Conservation (phyloP, 1,139 yeast genomes). For the Yamadazyma pseudoaaseri region DNA sequence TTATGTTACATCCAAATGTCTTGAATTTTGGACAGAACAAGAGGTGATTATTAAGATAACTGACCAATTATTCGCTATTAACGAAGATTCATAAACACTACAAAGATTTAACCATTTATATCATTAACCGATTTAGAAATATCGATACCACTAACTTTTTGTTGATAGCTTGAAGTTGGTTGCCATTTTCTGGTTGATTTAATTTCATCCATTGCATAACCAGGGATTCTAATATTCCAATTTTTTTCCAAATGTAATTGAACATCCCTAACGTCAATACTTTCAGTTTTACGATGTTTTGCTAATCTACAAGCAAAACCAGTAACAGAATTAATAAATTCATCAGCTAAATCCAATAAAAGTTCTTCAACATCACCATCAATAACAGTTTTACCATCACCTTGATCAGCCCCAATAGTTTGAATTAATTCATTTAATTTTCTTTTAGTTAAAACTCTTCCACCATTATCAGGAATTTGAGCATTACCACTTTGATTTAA, state of each 20-base stretch:
- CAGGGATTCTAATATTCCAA: slow-evolving; percentile 95
- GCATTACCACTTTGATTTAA: slow-evolving; percentile 49
- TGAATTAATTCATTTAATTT: slow-evolving; percentile 84
- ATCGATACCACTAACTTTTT: slow-evolving; percentile 47
- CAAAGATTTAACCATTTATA: slow-evolving; percentile 8
- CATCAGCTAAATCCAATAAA: slow-evolving; percentile 90
- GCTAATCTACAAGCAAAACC: slow-evolving; percentile 93
- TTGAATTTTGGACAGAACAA: slow-evolving; percentile 57
- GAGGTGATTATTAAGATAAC: slow-evolving; percentile 40
- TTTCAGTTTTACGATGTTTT: slow-evolving; percentile 88
- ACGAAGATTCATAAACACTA: no score
- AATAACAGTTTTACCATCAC: slow-evolving; percentile 84
- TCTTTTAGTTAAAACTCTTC: slow-evolving; percentile 83
- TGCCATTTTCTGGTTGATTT: slow-evolving; percentile 79
- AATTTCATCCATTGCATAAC: slow-evolving; percentile 88
- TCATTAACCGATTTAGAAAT: slow-evolving; percentile 27
- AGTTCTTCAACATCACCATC: slow-evolving; percentile 97
- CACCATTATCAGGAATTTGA: slow-evolving; percentile 51
- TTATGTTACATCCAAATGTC: slow-evolving; percentile 35
- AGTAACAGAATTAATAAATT: slow-evolving; percentile 86
- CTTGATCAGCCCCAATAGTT: slow-evolving; percentile 79
- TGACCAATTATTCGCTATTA: neutral
- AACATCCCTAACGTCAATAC: slow-evolving; percentile 82
- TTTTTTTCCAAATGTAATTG: slow-evolving; percentile 91
- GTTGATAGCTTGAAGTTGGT: slow-evolving; percentile 70